Base-by-base conservation (phyloP, 306 rosid species). In the Trichosanthes cucumerina region DNA sequence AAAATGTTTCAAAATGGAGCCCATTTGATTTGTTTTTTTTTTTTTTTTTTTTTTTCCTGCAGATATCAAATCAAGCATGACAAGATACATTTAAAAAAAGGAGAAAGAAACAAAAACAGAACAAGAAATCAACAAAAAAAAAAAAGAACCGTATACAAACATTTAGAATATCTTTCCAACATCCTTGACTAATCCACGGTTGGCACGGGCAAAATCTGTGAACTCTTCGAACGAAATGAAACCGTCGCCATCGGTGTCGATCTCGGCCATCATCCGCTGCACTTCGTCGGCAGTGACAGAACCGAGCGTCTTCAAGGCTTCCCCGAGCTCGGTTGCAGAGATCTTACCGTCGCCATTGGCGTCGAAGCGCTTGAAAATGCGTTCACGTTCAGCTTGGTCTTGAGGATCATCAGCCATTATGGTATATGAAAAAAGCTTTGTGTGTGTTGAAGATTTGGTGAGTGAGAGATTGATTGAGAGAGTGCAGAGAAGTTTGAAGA, bases 221-320 rank as follows among this genome's bases (percentile, higher is more conserved):
- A 87, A 93, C 65, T 93, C 98, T 12, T 91, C 77, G 0, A 75
- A 77, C 0, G 98, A 91, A 83, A 93, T 93, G 86, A 70, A 87
- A 3, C 95, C 98, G 4, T 93, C 95, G 0, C 88, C 84, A n/a
- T 93, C 91, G 0, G 86, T 87, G 49, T 93, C 98, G 50, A 91
- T 86, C 85, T 93, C 93, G 0, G 81, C 81, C 98, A 93, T 93
- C 98, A 93, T 93, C 46, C 80, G 76, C 14, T 81, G 60, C 58
- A 93, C 90, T 70, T 91, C 97, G 0, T 93, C 90, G 0, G 59
- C 1, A 0, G 93, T 85, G 26, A 91, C 93, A 0, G 91, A 88
- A 49, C 96, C 95, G 0, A 93, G 87, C 5, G 87, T 12, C 56
- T 86, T 86, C 79, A 90, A 83, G 4, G 97, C 85, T 44, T 91